Evolutionary conservation across 139 green algal species (phyloP).

Genomic region (Chlorokybus atmophyticus): DNA sequence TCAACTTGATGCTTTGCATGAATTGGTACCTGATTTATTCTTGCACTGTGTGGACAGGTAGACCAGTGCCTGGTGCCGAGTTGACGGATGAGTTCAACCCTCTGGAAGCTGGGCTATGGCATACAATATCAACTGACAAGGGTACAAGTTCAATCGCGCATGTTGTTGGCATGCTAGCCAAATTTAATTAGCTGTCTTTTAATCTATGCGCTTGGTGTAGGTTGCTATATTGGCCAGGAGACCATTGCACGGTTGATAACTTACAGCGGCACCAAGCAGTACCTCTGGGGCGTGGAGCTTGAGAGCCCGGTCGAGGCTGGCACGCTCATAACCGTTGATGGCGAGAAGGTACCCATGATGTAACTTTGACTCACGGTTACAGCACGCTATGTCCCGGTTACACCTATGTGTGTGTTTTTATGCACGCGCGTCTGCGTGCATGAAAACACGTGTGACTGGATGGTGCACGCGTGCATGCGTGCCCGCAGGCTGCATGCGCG

Average conservation of each 20-base stretch:
- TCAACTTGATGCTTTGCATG: no score
- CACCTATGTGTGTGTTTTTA: no score
- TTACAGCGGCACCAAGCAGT: slow-evolving; percentile 30
- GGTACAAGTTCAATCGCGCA: slow-evolving; percentile 3
- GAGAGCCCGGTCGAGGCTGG: neutral
- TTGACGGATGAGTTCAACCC: slow-evolving; percentile 30
- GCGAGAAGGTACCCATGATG: slow-evolving; percentile 1
- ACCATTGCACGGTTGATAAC: slow-evolving; percentile 30
- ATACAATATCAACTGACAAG: slow-evolving; percentile 23
- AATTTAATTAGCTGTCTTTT: neutral
- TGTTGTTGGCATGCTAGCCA: neutral
- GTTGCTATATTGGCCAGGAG: slow-evolving; percentile 32
- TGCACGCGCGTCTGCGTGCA: no score
- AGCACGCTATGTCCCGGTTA: neutral
- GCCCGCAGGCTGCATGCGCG: no score
- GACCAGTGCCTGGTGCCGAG: slow-evolving; percentile 19
- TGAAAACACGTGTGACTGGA: no score
- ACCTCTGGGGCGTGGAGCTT: slow-evolving; percentile 24
- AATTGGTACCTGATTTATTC: neutral
- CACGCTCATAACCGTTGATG: neutral
- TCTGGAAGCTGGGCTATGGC: slow-evolving; percentile 22
- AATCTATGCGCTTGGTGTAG: slow-evolving; percentile 4
- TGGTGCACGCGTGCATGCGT: no score
- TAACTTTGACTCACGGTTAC: neutral
- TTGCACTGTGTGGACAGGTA: slow-evolving; percentile 8